A percentile compares a stretch with the other conserved stretches of the same genome.
Evolutionary conservation across 495 filamentous ascomycete genomes (phyloP).

Genomic region (Penicillium angulare): DNA sequence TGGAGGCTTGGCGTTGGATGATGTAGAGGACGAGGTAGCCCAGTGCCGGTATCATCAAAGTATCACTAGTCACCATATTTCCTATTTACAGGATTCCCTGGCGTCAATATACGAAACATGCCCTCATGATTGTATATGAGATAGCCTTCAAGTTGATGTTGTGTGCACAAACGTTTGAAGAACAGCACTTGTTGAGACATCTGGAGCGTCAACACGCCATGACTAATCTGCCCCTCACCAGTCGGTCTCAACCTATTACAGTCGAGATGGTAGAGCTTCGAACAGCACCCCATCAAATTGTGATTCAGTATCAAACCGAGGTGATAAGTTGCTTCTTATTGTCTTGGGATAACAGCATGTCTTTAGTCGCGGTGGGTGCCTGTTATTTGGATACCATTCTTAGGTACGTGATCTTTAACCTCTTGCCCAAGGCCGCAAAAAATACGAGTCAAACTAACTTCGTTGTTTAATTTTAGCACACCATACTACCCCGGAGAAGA

Average conservation of each 20-base stretch:
- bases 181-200: background rate
- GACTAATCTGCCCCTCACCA: slow-evolving; percentile 18
- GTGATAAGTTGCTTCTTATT: background rate
- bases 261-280: too few species aligned
- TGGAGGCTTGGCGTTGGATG: too few species aligned
- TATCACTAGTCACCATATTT: too few species aligned
- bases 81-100: too few species aligned
- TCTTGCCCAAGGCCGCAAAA: slow-evolving; percentile 2
- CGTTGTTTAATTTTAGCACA: slow-evolving; percentile 41
- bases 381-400: slow-evolving; percentile 69
- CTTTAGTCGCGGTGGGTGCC: slow-evolving; percentile 60
- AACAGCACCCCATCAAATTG: too few species aligned
- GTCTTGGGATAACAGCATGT: slow-evolving; percentile 20
- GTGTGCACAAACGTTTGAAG: too few species aligned
- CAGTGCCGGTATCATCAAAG: too few species aligned
- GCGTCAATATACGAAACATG: too few species aligned
- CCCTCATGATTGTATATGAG: too few species aligned
- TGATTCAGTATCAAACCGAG: background rate
- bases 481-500: slow-evolving; percentile 67
- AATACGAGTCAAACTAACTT: background rate
- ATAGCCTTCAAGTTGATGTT: too few species aligned
- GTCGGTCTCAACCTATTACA: too few species aligned
- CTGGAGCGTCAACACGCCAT: background rate
- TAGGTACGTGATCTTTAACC: slow-evolving; percentile 47
- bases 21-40: too few species aligned